Evolutionary conservation across 805 yeast genomes (phyloP), one percentile per base, ranked within the genome.

Genomic region (Yamadazyma nakazawae): DNA sequence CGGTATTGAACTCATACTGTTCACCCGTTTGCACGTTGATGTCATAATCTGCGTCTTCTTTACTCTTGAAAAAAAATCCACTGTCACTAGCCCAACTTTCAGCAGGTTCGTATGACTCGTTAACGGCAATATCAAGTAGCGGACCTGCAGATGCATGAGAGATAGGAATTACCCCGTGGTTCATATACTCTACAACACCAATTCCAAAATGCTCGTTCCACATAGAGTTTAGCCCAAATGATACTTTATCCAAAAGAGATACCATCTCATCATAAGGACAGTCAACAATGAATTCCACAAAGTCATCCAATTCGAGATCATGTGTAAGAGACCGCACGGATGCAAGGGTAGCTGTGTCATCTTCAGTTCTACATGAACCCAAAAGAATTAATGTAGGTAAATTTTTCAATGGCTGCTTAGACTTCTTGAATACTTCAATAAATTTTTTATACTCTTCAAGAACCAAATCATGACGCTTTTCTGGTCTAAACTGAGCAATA

Each of bases 141-240:
- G 99, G 99, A 1, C 99, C 99, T 0, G 97, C 99, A 44, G 96
- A 85, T 3, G 95, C 95, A 66, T 95, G 98, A 2, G 82, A 94
- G 2, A 94, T 68, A 1, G 99, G 97, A 14, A 94, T 80, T 24
- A 85, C 75, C 0, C 97, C 98, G 45, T 86, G 78, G 1, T 92
- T 84, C 68, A 87, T 73, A 61, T 90, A 88, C 64, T 94, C 99
- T 7, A 94, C 99, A 5, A 94, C 92, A 1, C 96, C 92, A 58
- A 94, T 94, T 16, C 99, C 99, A 64, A 94, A 94, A 69, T 94
- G 99, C 70, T 94, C 99, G 66, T 94, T 94, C 99, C 99, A 94
- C 99, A 94, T 94, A 26, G 96, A 90, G 59, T 94, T 92, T 34
- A 94, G 71, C 5, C 99, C 99, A 58, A 80, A 82, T 21, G 82